Base-by-base conservation (phyloP, 1,284 basidiomycete species). In the Sporisorium scitamineum region DNA sequence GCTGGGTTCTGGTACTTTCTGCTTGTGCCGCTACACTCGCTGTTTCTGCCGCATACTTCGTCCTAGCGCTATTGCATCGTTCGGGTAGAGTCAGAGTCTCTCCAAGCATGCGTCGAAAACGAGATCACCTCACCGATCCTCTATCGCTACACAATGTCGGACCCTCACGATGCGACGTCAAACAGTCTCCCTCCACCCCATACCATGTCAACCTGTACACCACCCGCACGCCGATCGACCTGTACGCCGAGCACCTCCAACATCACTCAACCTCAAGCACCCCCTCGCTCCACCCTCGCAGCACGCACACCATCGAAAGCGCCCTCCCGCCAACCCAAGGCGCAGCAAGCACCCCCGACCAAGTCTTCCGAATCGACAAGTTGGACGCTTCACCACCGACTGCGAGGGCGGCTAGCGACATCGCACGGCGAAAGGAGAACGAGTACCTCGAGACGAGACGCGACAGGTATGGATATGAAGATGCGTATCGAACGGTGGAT, bases 401-500 rank as follows among this genome's bases (percentile, higher is more conserved):
- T 9, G 9, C 26, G 22, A 50, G 50, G 13, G 61, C 61, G 7
- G 44, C 37, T 4, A 66, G 63, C 57, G 63, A 67, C 18, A 26
- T 34, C 16, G 42, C 20, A 8, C 18, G n/a, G n/a, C 16, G 27
- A 2, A 31, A 18, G 27, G 9, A 24, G 24, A 48, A 9, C 14
- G 47, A 29, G 18, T n/a, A n/a, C n/a, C n/a, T n/a, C n/a, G n/a
- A n/a, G n/a, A n/a, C n/a, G n/a, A n/a, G n/a, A 24, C 24, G 44
- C 39, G 32, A 32, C 16, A 34, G 54, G 26, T 54, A 50, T 24
- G 62, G 58, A 3, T 68, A 68, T 14, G 64, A 51, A 0, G 5
- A 48, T 5, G 53, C 24, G 6, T 67, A 66, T 24, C 56, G 50
- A 9, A 32, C 61, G 6, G 69, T 56, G 2, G 70, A 73, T 27